A percentile compares a stretch with the other conserved stretches of the same genome.
These are phyloP conservation scores for Noccaea bulbosa DNA, from an alignment of 345 rosid genomes.

Conservation along the genomic window DNA sequence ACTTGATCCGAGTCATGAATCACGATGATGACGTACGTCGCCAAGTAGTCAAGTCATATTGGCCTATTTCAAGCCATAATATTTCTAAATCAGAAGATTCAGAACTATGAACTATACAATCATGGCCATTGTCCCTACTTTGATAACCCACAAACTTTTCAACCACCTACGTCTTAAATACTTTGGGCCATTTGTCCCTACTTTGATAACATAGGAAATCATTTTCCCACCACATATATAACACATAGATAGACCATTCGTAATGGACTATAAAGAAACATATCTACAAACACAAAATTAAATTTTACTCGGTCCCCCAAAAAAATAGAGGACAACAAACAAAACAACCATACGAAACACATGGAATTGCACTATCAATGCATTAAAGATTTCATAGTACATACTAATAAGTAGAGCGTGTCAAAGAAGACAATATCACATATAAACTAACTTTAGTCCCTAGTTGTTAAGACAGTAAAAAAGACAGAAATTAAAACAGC, in stretches of 20 bases:
- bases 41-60: no score
- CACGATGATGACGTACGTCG: no score
- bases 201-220: background rate
- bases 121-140: background rate
- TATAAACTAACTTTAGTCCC: background rate
- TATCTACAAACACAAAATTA: background rate
- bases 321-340: background rate
- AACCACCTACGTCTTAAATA: no score
- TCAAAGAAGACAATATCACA: background rate
- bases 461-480: constrained; percentile 16
- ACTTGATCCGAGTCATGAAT: no score
- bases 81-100: no score
- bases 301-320: background rate
- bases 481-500: constrained; percentile 31
- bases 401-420: background rate
- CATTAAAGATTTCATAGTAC: background rate
- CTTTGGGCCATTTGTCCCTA: background rate
- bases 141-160: background rate
- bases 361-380: background rate
- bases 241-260: background rate
- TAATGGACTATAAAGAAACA: background rate
- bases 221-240: no score
- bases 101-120: no score
- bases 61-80: no score
- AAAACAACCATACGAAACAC: background rate